These are phyloP conservation scores for Buddleja alternifolia DNA, from an alignment of 257 asterid genomes.

Conservation along the genomic window DNA sequence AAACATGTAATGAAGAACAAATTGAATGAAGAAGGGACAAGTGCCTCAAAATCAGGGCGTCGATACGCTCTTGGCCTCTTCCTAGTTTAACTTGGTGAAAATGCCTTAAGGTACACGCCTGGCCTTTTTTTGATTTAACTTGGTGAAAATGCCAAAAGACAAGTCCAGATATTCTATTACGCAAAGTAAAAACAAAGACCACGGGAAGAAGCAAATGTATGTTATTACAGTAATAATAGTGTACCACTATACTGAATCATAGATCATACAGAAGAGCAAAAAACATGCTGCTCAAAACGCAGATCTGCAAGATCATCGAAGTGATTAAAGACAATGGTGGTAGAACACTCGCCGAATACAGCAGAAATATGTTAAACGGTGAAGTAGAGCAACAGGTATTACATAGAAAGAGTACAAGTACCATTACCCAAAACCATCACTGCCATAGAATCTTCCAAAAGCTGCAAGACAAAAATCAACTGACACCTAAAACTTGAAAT, in stretches of 20 bases:
- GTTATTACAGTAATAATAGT: background rate
- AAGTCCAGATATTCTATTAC: too few relatives aligned
- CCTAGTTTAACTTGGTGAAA: background rate
- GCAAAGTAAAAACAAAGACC: too few relatives aligned
- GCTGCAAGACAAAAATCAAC: constrained; percentile 9
- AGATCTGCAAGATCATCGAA: background rate
- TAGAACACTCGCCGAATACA: constrained; percentile 2
- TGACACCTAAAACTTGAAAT: constrained; percentile 67
- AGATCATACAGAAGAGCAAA: constrained; percentile 6
- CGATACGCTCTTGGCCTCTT: constrained; percentile 24
- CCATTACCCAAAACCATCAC: background rate
- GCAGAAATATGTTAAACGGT: constrained; percentile 1
- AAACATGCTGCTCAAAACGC: background rate
- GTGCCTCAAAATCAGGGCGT: constrained; percentile 30
- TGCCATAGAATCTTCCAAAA: background rate
- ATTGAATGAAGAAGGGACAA: constrained; percentile 27
- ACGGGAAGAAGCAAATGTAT: too few relatives aligned
- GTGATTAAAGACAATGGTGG: constrained; percentile 1
- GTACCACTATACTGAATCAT: background rate
- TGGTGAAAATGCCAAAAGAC: background rate
- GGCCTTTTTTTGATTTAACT: constrained; percentile 1
- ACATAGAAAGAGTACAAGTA: constrained; percentile 19
- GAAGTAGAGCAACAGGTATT: constrained; percentile 19
- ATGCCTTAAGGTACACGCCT: background rate
- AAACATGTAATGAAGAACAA: constrained; percentile 18